Conservation (phyloP, 768 basidiomycete genomes). For the Tulasnella sp. region DNA sequence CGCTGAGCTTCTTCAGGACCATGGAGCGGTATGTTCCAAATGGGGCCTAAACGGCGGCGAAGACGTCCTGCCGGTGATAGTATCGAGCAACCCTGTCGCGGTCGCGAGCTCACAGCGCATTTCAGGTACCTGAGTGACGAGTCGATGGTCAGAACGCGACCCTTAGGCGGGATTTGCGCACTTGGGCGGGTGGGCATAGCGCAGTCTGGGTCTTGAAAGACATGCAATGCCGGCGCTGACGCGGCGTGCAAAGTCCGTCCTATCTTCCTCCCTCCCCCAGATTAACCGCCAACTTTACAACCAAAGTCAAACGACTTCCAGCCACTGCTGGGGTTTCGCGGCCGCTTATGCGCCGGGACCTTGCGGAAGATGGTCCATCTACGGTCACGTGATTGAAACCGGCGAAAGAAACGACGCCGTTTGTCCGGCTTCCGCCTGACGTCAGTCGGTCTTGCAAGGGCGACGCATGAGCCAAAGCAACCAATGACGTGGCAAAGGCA, state of each 20-base stretch:
- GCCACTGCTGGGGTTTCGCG: no score
- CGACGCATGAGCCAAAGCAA: conserved; percentile 83
- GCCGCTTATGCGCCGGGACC: no score
- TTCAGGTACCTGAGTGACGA: background rate
- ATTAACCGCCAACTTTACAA: background rate
- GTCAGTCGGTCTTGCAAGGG: conserved; percentile 39
- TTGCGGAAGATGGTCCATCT: no score
- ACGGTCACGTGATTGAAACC: background rate
- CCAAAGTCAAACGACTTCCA: background rate
- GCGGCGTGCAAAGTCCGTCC: background rate
- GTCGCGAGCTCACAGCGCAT: background rate
- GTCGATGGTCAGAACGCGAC: background rate
- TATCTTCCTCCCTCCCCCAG: background rate
- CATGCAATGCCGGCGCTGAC: background rate
- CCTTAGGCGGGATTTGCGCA: background rate
- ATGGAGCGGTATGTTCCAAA: background rate
- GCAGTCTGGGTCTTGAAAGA: background rate
- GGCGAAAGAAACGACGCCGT: background rate
- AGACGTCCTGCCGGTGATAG: background rate
- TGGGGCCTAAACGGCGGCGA: background rate
- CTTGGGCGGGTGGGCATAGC: background rate
- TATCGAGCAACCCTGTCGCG: background rate
- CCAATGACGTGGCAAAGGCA: conserved; percentile 81
- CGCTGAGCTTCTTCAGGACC: background rate
- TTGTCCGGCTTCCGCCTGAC: background rate